Conservation (phyloP, 73 alveolate genomes). For the Tetrahymena thermophila region DNA sequence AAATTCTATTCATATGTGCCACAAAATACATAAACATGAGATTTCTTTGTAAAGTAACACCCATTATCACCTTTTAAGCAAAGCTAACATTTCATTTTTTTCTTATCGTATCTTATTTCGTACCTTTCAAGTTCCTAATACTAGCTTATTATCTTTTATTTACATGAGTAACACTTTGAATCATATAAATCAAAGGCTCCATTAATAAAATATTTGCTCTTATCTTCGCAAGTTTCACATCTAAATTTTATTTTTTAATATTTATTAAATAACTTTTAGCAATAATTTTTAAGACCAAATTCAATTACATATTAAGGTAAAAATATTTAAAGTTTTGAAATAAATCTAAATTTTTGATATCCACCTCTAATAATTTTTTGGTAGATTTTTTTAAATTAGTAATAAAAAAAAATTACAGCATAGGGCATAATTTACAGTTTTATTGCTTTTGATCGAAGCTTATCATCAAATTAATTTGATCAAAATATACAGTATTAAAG, state of each 20-base stretch:
- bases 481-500: background rate
- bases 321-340: too few relatives aligned
- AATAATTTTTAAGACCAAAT: too few relatives aligned
- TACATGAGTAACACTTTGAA: background rate
- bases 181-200: background rate
- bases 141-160: background rate
- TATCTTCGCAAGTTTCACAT: background rate
- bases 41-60: background rate
- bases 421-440: background rate
- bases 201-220: background rate
- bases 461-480: background rate
- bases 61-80: background rate
- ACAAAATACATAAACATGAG: background rate
- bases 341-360: too few relatives aligned
- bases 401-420: background rate
- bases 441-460: background rate
- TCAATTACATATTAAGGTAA: too few relatives aligned
- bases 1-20: background rate
- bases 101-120: background rate
- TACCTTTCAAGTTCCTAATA: background rate
- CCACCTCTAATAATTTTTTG: too few relatives aligned
- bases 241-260: background rate
- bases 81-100: background rate
- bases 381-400: too few relatives aligned
- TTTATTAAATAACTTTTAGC: too few relatives aligned